These are phyloP conservation scores for Psilocybe cubensis DNA, from an alignment of 768 basidiomycete species.

Conservation along the genomic window DNA sequence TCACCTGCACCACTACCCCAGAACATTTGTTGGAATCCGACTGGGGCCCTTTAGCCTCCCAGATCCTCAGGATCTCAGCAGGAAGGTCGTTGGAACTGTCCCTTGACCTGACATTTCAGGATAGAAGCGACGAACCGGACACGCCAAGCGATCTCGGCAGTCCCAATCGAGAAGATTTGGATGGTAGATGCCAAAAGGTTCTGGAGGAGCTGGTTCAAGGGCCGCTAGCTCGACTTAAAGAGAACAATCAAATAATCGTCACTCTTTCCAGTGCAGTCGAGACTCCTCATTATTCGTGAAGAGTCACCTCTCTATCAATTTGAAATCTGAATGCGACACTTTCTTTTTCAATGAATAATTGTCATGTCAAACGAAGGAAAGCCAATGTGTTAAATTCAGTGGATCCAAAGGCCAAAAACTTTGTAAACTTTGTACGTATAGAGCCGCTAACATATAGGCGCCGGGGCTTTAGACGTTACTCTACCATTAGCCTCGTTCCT, in stretches of 20 bases:
- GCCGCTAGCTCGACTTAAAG: not conserved
- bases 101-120: not conserved
- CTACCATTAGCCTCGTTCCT: too few relatives aligned
- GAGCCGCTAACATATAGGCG: too few relatives aligned
- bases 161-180: not conserved
- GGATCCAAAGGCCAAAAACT: too few relatives aligned
- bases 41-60: not conserved
- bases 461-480: too few relatives aligned
- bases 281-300: not conserved
- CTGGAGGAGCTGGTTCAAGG: not conserved
- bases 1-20: not conserved
- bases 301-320: too few relatives aligned
- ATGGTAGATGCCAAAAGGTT: not conserved
- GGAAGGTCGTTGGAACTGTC: not conserved
- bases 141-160: too few relatives aligned
- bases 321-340: too few relatives aligned
- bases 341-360: too few relatives aligned
- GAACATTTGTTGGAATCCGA: not conserved
- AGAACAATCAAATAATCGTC: not conserved
- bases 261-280: not conserved
- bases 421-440: too few relatives aligned
- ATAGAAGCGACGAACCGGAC: not conserved
- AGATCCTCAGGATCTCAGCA: not conserved
- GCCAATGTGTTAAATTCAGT: too few relatives aligned
- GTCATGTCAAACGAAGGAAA: too few relatives aligned